Conservation (phyloP, 805 yeast genomes). For the Saccharomyces eubayanus region DNA sequence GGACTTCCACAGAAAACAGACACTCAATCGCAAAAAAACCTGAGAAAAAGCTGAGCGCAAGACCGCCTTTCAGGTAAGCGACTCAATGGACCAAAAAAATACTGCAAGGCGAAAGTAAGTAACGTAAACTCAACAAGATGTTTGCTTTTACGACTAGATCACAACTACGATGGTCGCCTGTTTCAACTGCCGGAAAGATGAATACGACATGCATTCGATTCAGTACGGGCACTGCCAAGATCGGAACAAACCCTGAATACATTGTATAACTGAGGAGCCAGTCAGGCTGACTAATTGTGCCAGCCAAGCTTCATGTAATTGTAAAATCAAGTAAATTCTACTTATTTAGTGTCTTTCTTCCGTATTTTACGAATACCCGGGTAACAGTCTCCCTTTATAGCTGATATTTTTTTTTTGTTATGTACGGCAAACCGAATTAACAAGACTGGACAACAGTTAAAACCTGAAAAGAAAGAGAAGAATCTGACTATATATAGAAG, state of each 20-base stretch:
- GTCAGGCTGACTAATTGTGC: neutral
- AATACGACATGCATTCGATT: no score
- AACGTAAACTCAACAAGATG: no score
- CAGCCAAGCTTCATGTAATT: neutral
- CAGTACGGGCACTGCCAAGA: no score
- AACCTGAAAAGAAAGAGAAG: neutral
- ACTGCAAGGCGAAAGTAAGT: no score
- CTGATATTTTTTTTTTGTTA: neutral
- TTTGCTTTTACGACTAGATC: no score
- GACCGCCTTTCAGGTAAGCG: slow-evolving; percentile 24
- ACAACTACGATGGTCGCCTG: no score
- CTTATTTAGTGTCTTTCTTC: neutral
- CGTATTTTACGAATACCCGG: neutral
- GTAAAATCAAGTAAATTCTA: neutral
- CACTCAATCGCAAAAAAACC: slow-evolving; percentile 1
- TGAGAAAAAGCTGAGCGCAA: slow-evolving; percentile 1
- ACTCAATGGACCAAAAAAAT: neutral
- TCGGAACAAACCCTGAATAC: no score
- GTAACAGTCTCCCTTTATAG: neutral
- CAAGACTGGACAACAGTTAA: neutral
- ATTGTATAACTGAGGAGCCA: no score
- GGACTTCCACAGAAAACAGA: slow-evolving; percentile 1
- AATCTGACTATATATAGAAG: neutral
- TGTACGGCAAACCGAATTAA: neutral
- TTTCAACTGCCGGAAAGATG: no score